Evolutionary conservation across 225 moss, liverwort and hornwort species (phyloP), one percentile per base, ranked within the genome.

Genomic region (Asterella californica): DNA sequence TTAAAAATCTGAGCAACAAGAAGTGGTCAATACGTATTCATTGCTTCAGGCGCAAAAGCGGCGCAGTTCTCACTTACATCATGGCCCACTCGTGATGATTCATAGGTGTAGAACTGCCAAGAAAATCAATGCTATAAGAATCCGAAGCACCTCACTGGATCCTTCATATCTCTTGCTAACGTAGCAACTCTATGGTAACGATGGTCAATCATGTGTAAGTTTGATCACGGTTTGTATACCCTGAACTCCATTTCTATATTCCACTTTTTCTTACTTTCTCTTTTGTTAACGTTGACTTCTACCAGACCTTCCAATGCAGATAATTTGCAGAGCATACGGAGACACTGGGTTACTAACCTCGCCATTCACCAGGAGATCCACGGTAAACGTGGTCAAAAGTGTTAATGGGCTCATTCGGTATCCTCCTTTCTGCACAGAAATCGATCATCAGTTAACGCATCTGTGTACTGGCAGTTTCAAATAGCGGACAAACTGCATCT

Each of bases 361-460:
- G 76, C 77, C 84, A 50, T 90, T 90, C 53, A 90, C 90, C 52
- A 90, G 90, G 18, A 90, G 84, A 27, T 90, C 84, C 24, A 86
- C 87, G 33, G 87, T 79, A 72, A 90, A 87, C 29, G 85, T 86
- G 57, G 82, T 86, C 47, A 90, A 64, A 52, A 59, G 81, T 66
- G 75, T 61, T 75, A 90, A 46, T 48, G 90, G 87, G 55, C 81
- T 85, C 8, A 52, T 32, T 9, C 68, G 0, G 32, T 63, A 80
- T 47, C 76, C 5, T 50, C 78, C 79, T 38, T 67, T 78, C 87
- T 89, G 87, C 61, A 82, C 49, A 70, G 60, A 82, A 6, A 57
- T 57, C 57, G 42, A 57, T 57, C 19, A 57, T 24, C 24, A 19
- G 57, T 57, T 7, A 57, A 57, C 0, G 57, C 21, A 57, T 57